Percentiles rank a stretch among this genome's conserved stretches.
phyloP scores from a whole-genome alignment of 2,329 filamentous ascomycete species.

The Fusarium paranaense region DNA sequence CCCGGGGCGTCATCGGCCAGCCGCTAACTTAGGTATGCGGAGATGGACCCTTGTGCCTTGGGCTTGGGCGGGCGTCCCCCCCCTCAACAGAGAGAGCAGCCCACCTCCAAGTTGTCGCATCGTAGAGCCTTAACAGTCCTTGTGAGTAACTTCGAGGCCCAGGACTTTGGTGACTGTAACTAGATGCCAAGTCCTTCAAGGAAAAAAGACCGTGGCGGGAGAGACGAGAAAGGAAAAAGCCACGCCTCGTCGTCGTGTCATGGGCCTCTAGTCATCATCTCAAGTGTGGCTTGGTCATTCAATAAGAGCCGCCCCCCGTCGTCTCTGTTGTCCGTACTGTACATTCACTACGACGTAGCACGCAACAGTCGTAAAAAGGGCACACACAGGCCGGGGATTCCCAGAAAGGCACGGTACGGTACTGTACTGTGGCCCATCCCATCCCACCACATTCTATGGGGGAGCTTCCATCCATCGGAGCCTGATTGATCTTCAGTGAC shows the following conservation, averaged over 20 bases:
- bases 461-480: conserved; percentile 30
- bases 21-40: neutral
- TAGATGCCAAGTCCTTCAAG: neutral
- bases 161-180: neutral
- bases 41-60: conserved; percentile 7
- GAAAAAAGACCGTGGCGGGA: neutral
- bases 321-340: neutral
- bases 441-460: neutral
- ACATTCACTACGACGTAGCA: neutral
- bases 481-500: conserved; percentile 43
- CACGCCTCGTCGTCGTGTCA: neutral
- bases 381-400: neutral
- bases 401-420: neutral
- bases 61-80: conserved; percentile 5
- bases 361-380: neutral
- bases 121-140: conserved; percentile 2
- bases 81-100: neutral
- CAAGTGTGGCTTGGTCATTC: conserved; percentile 19
- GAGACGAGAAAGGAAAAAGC: neutral
- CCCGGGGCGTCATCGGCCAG: conserved; percentile 1
- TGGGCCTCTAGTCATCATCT: conserved; percentile 18
- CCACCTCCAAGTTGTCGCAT: neutral
- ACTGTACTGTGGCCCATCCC: conserved; percentile 3
- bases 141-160: neutral
- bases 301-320: neutral